Conservation (phyloP, 768 basidiomycete genomes). For the Leccinum rimulosum region DNA sequence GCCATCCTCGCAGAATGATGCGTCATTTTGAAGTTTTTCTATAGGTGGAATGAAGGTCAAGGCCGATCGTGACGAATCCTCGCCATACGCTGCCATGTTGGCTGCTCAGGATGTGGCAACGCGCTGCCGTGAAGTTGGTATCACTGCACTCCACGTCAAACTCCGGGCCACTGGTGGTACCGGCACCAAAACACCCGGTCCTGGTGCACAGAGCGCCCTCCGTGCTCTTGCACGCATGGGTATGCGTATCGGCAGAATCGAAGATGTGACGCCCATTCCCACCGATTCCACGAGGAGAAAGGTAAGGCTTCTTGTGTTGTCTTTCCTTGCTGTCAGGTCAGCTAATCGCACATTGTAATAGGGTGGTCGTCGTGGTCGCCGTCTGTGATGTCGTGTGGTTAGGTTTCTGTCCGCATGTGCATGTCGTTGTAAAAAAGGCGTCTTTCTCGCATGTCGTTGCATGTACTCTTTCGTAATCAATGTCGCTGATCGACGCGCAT, state of each 20-base stretch:
- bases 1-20: neutral
- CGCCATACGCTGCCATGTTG: constrained; percentile 96
- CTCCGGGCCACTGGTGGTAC: constrained; percentile 98
- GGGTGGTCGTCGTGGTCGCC: constrained; percentile 99
- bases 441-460: constrained; percentile 28
- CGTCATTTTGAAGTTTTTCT: neutral
- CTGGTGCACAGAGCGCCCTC: constrained; percentile 96
- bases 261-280: constrained; percentile 97
- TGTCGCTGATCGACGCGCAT: constrained; percentile 90
- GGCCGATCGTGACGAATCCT: constrained; percentile 99
- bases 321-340: neutral
- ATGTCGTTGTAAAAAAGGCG: constrained; percentile 21
- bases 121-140: constrained; percentile 97
- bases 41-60: constrained; percentile 99
- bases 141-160: constrained; percentile 99
- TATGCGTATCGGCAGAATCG: constrained; percentile 97
- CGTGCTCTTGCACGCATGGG: constrained; percentile 98
- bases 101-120: constrained; percentile 96
- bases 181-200: constrained; percentile 98
- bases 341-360: constrained; percentile 27
- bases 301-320: constrained; percentile 43
- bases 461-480: constrained; percentile 37
- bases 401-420: constrained; percentile 9
- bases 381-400: constrained; percentile 54
- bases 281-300: constrained; percentile 97